Conservation (phyloP, 805 yeast species). For the Helenozyma rhizophorensis region DNA sequence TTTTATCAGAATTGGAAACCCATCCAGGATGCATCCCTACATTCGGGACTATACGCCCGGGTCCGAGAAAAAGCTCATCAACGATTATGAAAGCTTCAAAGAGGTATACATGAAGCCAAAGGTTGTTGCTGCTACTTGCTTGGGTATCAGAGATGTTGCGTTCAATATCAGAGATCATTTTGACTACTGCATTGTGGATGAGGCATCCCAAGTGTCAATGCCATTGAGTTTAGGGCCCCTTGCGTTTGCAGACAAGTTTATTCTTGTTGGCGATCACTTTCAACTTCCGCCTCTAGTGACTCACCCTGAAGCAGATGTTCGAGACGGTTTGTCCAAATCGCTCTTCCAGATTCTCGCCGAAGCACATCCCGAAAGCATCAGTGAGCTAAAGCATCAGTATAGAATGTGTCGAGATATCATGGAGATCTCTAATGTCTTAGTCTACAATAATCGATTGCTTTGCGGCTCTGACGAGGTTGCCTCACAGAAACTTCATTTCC, state of each 20-base stretch:
- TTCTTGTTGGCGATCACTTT: slow-evolving; percentile 94
- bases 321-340: slow-evolving; percentile 63
- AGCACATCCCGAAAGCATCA: slow-evolving; percentile 67
- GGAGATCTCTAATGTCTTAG: slow-evolving; percentile 72
- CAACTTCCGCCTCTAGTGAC: slow-evolving; percentile 89
- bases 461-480: slow-evolving; percentile 73
- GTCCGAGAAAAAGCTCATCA: slow-evolving; percentile 22
- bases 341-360: slow-evolving; percentile 74
- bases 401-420: slow-evolving; percentile 90
- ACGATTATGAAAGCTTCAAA: slow-evolving; percentile 43
- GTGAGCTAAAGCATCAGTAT: slow-evolving; percentile 76
- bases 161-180: slow-evolving; percentile 54
- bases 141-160: slow-evolving; percentile 65
- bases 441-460: slow-evolving; percentile 69
- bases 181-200: slow-evolving; percentile 94
- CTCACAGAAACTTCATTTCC: slow-evolving; percentile 49
- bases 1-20: slow-evolving; percentile 66
- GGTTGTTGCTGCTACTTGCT: slow-evolving; percentile 85
- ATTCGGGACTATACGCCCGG: slow-evolving; percentile 52
- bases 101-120: slow-evolving; percentile 50
- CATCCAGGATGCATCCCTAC: slow-evolving; percentile 56
- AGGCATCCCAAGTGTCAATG: slow-evolving; percentile 92
- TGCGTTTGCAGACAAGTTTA: slow-evolving; percentile 68
- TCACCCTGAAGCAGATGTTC: slow-evolving; percentile 56
- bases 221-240: slow-evolving; percentile 91